Evolutionary conservation across 768 basidiomycete genomes (phyloP).

Genomic region (Hypholoma sublateritium): DNA sequence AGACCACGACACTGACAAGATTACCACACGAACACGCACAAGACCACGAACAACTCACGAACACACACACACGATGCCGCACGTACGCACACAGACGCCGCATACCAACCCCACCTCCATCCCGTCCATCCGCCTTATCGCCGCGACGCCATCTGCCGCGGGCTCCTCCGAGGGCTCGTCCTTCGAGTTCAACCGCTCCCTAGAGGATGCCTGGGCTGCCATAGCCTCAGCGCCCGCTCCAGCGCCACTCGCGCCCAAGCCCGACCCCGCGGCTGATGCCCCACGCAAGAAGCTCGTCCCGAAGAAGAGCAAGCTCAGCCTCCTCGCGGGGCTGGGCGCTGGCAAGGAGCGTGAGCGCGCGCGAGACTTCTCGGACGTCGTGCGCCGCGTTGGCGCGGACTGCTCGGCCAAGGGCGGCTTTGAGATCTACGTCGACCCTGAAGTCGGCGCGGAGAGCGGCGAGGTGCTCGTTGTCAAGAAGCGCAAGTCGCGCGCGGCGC

Average conservation of each 20-base stretch:
- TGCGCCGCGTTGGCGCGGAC: conserved; percentile 45
- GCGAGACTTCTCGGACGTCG: conserved; percentile 61
- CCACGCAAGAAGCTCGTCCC: conserved; percentile 51
- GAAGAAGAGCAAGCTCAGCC: conserved; percentile 66
- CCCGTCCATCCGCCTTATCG: conserved; percentile 70
- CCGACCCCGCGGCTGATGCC: conserved; percentile 24
- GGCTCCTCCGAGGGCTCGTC: conserved; percentile 39
- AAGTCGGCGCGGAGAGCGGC: conserved; percentile 61
- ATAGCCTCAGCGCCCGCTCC: conserved; percentile 11
- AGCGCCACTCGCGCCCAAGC: conserved; percentile 24
- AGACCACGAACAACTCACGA: conserved; percentile 2
- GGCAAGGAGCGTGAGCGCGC: conserved; percentile 30
- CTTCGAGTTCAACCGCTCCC: conserved; percentile 30
- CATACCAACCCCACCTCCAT: conserved; percentile 20
- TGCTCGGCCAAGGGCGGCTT: conserved; percentile 46
- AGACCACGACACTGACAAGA: too few relatives aligned
- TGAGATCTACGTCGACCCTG: conserved; percentile 72
- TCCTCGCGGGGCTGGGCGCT: conserved; percentile 25
- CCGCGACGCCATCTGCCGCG: conserved; percentile 61
- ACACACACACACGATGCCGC: neutral
- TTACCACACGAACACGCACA: neutral
- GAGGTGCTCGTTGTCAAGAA: conserved; percentile 77
- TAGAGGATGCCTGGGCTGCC: conserved; percentile 37
- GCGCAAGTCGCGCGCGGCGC: conserved; percentile 62
- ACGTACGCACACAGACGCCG: conserved; percentile 3